Evolutionary conservation across 192 early-diverging fungal genomes (phyloP).

Genomic region (Podila horticola): DNA sequence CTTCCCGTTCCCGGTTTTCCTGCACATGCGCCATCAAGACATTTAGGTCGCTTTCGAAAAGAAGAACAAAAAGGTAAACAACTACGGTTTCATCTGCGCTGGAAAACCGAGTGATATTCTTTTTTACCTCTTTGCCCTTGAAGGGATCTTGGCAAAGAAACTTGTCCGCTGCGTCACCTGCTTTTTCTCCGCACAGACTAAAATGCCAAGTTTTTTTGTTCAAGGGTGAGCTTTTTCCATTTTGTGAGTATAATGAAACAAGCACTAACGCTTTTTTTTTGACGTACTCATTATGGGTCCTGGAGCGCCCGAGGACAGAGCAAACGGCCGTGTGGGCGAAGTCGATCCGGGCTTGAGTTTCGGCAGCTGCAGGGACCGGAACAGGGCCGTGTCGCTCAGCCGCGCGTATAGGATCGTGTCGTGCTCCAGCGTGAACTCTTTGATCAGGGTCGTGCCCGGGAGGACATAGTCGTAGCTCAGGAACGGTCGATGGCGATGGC

Average conservation of each 20-base stretch:
- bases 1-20: background rate
- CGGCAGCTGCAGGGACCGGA: constrained; percentile 28
- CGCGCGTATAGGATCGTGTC: constrained; percentile 40
- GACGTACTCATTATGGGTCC: constrained; percentile 16
- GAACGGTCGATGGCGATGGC: constrained; percentile 28
- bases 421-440: constrained; percentile 46
- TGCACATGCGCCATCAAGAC: constrained; percentile 35
- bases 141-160: constrained; percentile 11
- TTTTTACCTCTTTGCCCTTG: constrained; percentile 13
- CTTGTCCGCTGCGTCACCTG: constrained; percentile 21
- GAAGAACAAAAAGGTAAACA: background rate
- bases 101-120: background rate
- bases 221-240: background rate
- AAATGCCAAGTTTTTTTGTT: background rate
- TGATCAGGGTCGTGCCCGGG: constrained; percentile 37
- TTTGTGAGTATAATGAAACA: too few species aligned
- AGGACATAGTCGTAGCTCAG: constrained; percentile 40
- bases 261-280: background rate
- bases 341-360: constrained; percentile 15
- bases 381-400: constrained; percentile 14
- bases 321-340: constrained; percentile 17
- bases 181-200: constrained; percentile 15
- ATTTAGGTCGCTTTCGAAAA: constrained; percentile 3
- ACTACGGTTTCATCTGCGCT: background rate
- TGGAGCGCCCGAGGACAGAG: constrained; percentile 5